Base-by-base conservation (phyloP, 768 basidiomycete genomes). In the Agaricus blazei region DNA sequence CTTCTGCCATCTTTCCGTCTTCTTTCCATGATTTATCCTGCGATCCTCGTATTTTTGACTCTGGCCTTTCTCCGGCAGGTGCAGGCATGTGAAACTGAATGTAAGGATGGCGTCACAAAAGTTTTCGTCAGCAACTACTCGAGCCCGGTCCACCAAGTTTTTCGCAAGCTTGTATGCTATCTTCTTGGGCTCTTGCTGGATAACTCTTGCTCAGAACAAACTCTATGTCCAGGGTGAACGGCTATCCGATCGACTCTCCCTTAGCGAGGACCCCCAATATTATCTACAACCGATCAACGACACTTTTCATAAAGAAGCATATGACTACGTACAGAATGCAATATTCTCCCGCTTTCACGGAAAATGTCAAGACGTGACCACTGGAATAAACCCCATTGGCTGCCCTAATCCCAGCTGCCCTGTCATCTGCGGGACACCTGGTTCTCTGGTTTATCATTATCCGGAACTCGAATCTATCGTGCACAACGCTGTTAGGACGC, bases 351-450 rank as follows among this genome's bases (percentile, higher is more conserved):
- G 71, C 68, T 91, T 91, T 66, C 88, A 90, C 59, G 89, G 88
- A 54, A 90, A 87, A 68, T 90, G 88, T 62, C 78, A 79, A 64
- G 60, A 72, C 24, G 61, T 62, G 28, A 41, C 28, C 6, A 71
- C 79, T 43, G 80, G 81, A 41, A 68, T 75, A 54, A 79, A 86
- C 40, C 88, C 88, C 14, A 51, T 70, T 1, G 88, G 89, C 24
- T 90, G 89, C 61, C 88, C 88, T 8, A 87, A 90, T 60, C 87
- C 88, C 36, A 82, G 90, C 63, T 91, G 88, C 64, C 81, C 86
- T 23, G 79, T 88, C 53, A 80, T 89, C 31, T 90, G 88, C 59
- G 88, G 89, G 63, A 90, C 88, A 4, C 87, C 89, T n/a, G 88
- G 88, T 9, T 90, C 88, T 2, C 68, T 91, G 60, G 78, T 86